Evolutionary conservation across 768 basidiomycete genomes (phyloP).

Genomic region (Cyclocybe cylindracea): DNA sequence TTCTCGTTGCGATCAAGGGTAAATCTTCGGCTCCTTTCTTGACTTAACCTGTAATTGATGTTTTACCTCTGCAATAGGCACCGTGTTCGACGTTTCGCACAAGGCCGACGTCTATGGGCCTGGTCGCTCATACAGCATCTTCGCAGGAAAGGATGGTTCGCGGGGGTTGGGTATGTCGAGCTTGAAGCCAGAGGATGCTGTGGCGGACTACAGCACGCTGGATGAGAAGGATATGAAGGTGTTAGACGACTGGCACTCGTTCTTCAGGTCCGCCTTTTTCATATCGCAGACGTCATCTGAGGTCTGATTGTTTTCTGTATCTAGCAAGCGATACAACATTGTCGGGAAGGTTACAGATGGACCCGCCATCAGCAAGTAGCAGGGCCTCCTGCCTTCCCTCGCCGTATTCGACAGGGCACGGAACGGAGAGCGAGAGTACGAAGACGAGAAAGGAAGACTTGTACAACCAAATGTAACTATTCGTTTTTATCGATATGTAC

Average conservation of each 20-base stretch:
- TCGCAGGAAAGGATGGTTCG: slow-evolving; percentile 94
- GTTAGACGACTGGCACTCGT: slow-evolving; percentile 86
- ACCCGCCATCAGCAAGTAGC: no score
- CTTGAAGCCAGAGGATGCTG: slow-evolving; percentile 81
- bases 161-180: slow-evolving; percentile 89
- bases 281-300: neutral
- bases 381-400: no score
- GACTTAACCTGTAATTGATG: neutral
- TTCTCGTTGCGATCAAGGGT: slow-evolving; percentile 96
- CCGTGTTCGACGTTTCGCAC: slow-evolving; percentile 85
- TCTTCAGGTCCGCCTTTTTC: slow-evolving; percentile 70
- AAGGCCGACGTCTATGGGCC: slow-evolving; percentile 90
- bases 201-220: slow-evolving; percentile 81
- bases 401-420: no score
- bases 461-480: no score
- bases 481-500: no score
- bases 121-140: slow-evolving; percentile 77
- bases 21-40: slow-evolving; percentile 2
- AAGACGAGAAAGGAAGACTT: no score
- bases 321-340: slow-evolving; percentile 84
- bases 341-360: slow-evolving; percentile 31
- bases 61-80: slow-evolving; percentile 47
- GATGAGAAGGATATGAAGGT: slow-evolving; percentile 74
- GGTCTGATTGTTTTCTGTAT: neutral
- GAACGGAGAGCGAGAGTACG: no score